phyloP scores from a whole-genome alignment of 768 basidiomycete genomes.

The Pisolithus marmoratus region DNA sequence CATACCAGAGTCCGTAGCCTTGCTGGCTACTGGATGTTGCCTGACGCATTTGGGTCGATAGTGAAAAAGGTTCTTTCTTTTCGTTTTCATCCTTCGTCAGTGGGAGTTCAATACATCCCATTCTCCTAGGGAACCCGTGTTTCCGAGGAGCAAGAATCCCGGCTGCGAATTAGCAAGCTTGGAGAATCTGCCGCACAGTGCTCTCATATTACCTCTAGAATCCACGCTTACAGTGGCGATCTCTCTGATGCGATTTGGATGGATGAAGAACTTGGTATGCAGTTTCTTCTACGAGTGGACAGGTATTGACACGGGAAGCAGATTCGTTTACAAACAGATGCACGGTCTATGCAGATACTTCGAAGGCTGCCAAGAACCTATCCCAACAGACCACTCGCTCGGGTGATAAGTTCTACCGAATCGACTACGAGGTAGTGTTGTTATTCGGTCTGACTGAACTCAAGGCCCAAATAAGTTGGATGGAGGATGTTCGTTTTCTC shows the following conservation, averaged over 20 bases:
- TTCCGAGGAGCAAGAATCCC: conserved; percentile 7
- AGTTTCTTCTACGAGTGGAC: neutral
- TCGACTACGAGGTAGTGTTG: conserved; percentile 31
- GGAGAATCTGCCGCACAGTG: neutral
- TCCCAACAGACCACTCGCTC: neutral
- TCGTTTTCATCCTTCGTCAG: too few relatives aligned
- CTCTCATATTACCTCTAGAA: neutral
- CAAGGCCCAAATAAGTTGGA: conserved; percentile 41
- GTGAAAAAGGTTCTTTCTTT: conserved; percentile 27
- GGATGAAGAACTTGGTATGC: conserved; percentile 2
- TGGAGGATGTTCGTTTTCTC: conserved; percentile 24
- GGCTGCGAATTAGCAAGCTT: neutral
- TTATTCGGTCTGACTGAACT: conserved; percentile 40
- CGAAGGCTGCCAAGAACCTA: conserved; percentile 6
- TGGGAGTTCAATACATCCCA: neutral
- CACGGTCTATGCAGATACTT: conserved; percentile 6
- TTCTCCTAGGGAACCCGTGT: conserved; percentile 16
- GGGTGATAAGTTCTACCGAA: conserved; percentile 8
- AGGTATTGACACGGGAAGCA: neutral
- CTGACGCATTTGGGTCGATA: conserved; percentile 32
- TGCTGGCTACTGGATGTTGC: conserved; percentile 27
- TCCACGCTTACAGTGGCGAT: conserved; percentile 6
- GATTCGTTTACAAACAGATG: conserved; percentile 4
- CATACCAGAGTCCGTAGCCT: conserved; percentile 12
- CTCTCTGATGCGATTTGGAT: conserved; percentile 2